Base-by-base conservation (phyloP, 1,139 yeast species). In the Sugiyamaella paludigena region DNA sequence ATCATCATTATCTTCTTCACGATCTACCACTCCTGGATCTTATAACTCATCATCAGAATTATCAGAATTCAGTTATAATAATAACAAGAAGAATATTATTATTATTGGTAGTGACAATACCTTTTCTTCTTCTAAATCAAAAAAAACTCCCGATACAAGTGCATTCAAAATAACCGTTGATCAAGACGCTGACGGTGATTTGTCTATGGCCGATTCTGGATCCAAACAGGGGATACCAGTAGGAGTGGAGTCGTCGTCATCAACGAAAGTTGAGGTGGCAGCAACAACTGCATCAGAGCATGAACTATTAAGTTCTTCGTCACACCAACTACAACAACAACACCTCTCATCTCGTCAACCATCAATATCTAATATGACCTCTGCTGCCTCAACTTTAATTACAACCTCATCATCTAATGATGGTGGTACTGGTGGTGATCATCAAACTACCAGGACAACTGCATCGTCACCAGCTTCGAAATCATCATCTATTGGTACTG, bases 171-270 rank as follows among this genome's bases (percentile, higher is more conserved):
- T 47, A 33, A 47, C 50, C 11, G 16, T 47, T 34, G 36, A 36
- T 28, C 30, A 33, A 29, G 45, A 42, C 45, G 45, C 24, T 6
- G 45, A 42, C 45, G 45, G 45, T 12, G 45, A 42, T 36, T 36
- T 36, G 43, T 46, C 49, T 46, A 46, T 46, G 49, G 39, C 42
- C 34, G 49, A 46, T 41, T 40, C 49, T 36, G 41, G 45, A 27
- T 42, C 49, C 36, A 16, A n/a, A 16, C 36, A 27, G 33, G 16
- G 38, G 13, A 32, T 19, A 19, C 24, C 24, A 19, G 24, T 19
- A 19, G 24, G 5, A 19, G 24, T 19, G 24, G 24, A 19, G 24
- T 19, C 24, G n/a, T n/a, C n/a, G n/a, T n/a, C n/a, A n/a, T n/a
- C n/a, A n/a, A n/a, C n/a, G 24, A 19, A 4, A 19, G 24, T 19